A percentile compares a stretch with the other conserved stretches of the same genome.
These are phyloP conservation scores for Calonectria honghensis DNA, from an alignment of 2,329 filamentous ascomycete genomes.

Conservation along the genomic window DNA sequence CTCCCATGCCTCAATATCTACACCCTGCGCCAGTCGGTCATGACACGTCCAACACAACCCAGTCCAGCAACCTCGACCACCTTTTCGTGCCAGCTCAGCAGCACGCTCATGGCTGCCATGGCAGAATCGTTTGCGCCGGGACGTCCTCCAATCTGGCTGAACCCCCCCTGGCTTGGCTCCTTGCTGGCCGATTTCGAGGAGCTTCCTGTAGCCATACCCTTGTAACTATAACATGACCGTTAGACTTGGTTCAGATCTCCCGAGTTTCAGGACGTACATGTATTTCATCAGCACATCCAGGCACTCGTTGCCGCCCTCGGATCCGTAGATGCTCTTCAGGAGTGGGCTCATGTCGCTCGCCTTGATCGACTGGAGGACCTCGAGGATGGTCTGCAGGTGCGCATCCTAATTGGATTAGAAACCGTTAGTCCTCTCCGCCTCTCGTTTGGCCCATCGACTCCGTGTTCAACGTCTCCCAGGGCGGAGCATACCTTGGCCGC, in stretches of 20 bases:
- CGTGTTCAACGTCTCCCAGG: not conserved
- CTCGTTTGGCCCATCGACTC: not conserved
- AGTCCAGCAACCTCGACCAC: conserved; percentile 94
- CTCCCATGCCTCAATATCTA: conserved; percentile 47
- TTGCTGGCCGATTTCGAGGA: conserved; percentile 65
- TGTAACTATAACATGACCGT: conserved; percentile 77
- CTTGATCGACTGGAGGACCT: conserved; percentile 97
- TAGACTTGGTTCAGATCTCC: conserved; percentile 29
- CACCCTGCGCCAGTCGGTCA: conserved; percentile 94
- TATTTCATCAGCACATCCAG: conserved; percentile 99
- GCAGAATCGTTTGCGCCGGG: conserved; percentile 79
- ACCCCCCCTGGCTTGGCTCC: conserved; percentile 84
- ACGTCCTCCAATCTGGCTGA: conserved; percentile 83
- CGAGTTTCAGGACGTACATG: conserved; percentile 76
- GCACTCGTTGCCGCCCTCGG: conserved; percentile 87
- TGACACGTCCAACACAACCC: conserved; percentile 93
- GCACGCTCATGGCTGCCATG: conserved; percentile 94
- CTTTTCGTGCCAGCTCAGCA: conserved; percentile 99
- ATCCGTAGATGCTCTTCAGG: conserved; percentile 85
- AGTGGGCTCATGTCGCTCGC: conserved; percentile 96
- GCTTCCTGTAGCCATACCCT: conserved; percentile 83
- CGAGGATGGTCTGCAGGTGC: conserved; percentile 90
- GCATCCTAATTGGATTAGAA: conserved; percentile 76
- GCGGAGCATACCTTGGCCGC: conserved; percentile 70
- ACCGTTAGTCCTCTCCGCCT: conserved; percentile 32